Evolutionary conservation across 306 rosid species (phyloP).

Genomic region (Quercus alba): DNA sequence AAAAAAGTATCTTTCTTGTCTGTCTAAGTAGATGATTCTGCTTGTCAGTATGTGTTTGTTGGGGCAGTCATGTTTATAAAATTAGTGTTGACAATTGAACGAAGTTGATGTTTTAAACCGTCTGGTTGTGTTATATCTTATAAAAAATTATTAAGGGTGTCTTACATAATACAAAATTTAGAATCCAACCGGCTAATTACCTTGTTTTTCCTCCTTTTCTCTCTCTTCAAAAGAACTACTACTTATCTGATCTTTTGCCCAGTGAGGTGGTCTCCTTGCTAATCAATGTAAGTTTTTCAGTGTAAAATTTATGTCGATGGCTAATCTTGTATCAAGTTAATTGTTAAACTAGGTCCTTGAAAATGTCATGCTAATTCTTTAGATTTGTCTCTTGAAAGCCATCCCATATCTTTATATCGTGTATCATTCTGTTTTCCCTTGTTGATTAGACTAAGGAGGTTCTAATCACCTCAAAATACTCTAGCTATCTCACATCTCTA

Average conservation of each 20-base stretch:
- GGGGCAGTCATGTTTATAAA: background rate
- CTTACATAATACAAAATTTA: background rate
- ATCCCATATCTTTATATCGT: background rate
- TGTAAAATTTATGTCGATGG: background rate
- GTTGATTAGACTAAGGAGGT: background rate
- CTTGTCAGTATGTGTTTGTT: conserved; percentile 11
- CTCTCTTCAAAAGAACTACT: background rate
- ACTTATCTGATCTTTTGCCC: background rate
- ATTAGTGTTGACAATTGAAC: background rate
- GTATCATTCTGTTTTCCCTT: background rate
- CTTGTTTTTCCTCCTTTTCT: background rate
- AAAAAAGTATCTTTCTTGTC: background rate
- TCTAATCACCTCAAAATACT: background rate
- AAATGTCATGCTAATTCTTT: background rate
- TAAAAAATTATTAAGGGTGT: background rate
- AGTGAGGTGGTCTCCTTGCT: background rate
- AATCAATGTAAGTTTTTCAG: background rate
- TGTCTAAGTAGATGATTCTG: background rate
- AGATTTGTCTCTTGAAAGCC: background rate
- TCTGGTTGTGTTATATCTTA: background rate
- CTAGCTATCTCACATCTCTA: background rate
- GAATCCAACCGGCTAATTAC: background rate
- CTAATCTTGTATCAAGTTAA: background rate
- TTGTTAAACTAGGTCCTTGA: background rate
- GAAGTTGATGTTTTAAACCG: background rate